Evolutionary conservation across 495 filamentous ascomycete species (phyloP).

Genomic region (Pyrenula aspistea): DNA sequence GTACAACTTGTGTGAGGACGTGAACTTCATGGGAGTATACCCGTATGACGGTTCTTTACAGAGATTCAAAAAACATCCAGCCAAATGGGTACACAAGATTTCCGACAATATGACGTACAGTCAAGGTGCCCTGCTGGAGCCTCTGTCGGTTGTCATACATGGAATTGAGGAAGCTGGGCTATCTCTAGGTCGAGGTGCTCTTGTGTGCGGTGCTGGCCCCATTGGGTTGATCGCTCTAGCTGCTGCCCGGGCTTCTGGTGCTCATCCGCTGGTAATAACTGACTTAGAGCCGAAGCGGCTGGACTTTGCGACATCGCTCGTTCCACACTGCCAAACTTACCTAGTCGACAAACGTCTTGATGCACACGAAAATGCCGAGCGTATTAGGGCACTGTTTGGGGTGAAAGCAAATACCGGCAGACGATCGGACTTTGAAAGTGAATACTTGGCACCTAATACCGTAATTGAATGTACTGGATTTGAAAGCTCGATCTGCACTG

Average conservation of each 20-base stretch:
- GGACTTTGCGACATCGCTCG: conserved; percentile 45
- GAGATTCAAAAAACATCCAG: conserved; percentile 66
- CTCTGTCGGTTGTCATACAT: conserved; percentile 69
- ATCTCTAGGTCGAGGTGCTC: conserved; percentile 36
- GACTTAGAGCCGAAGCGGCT: conserved; percentile 45
- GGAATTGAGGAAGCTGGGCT: conserved; percentile 41
- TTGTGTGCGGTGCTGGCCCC: conserved; percentile 73
- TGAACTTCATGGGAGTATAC: conserved; percentile 62
- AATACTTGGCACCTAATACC: conserved; percentile 40
- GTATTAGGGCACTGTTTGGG: conserved; percentile 39
- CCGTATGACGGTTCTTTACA: conserved; percentile 81
- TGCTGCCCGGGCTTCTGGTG: conserved; percentile 45
- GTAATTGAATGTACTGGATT: conserved; percentile 55
- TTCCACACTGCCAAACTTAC: conserved; percentile 36
- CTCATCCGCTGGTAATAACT: conserved; percentile 51
- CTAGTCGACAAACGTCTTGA: conserved; percentile 31
- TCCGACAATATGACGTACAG: conserved; percentile 50
- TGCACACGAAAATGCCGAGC: conserved; percentile 36
- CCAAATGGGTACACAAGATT: conserved; percentile 38
- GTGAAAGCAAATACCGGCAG: background rate
- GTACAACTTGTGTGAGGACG: conserved; percentile 73
- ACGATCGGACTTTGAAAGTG: conserved; percentile 7
- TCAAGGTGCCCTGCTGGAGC: conserved; percentile 66
- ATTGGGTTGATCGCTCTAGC: conserved; percentile 64
- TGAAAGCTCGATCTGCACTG: conserved; percentile 45